Percentiles rank a stretch among this genome's conserved stretches.
Evolutionary conservation across 2,329 filamentous ascomycete genomes (phyloP).

Genomic region (Fonsecaea nubica): DNA sequence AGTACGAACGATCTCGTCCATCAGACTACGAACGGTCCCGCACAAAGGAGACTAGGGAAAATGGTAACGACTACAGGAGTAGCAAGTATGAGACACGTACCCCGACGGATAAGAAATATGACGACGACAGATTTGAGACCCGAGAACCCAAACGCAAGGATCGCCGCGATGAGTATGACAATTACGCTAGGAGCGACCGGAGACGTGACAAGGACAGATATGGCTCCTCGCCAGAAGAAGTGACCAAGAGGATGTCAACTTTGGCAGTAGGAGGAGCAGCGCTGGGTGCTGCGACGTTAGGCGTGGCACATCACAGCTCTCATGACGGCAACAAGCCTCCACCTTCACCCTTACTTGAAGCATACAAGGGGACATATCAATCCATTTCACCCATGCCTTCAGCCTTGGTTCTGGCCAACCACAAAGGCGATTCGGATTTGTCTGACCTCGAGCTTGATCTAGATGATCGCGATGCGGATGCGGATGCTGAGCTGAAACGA

Average conservation of each 20-base stretch:
- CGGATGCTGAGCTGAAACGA: conserved; percentile 43
- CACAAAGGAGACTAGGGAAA: conserved; percentile 22
- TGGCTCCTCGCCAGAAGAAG: conserved; percentile 29
- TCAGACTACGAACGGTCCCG: conserved; percentile 24
- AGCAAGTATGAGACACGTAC: conserved; percentile 20
- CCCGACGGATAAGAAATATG: conserved; percentile 22
- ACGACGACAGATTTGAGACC: conserved; percentile 28
- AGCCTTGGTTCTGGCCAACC: conserved; percentile 68
- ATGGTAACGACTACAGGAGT: conserved; percentile 34
- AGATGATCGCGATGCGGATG: conserved; percentile 43
- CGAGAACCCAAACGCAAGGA: conserved; percentile 35
- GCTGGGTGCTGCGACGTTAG: conserved; percentile 50
- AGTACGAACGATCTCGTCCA: conserved; percentile 30
- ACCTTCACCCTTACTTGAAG: conserved; percentile 83
- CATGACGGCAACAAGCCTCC: conserved; percentile 61
- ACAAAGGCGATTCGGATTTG: conserved; percentile 61
- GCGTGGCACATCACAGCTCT: conserved; percentile 43
- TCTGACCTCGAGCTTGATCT: conserved; percentile 51
- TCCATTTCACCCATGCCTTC: conserved; percentile 94
- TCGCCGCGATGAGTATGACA: conserved; percentile 28
- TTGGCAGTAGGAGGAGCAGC: conserved; percentile 43
- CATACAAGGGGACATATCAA: conserved; percentile 93
- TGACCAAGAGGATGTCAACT: conserved; percentile 39
- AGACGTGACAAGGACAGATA: conserved; percentile 29
- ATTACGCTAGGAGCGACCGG: conserved; percentile 1